Conservation (phyloP, 2,329 filamentous ascomycete species). For the Colletotrichum limetticola region DNA sequence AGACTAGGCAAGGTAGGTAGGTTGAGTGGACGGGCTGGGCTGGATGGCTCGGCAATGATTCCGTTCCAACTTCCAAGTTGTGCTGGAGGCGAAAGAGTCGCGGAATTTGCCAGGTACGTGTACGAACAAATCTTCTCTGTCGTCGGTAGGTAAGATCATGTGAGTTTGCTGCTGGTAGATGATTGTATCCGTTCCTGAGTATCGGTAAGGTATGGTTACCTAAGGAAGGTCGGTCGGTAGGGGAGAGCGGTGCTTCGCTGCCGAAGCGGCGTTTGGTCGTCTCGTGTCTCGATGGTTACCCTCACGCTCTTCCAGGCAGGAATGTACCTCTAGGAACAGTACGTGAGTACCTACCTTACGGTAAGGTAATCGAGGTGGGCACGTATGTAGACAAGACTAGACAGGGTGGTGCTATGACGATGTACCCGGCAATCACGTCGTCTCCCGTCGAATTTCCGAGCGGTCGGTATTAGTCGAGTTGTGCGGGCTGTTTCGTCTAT, state of each 20-base stretch:
- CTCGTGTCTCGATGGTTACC: neutral
- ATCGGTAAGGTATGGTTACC: no score
- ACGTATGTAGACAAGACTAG: neutral
- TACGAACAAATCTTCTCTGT: no score
- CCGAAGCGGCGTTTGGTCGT: neutral
- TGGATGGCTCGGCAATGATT: conserved; percentile 31
- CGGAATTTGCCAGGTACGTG: neutral
- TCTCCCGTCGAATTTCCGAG: conserved; percentile 7
- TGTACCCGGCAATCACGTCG: neutral
- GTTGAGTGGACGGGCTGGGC: neutral
- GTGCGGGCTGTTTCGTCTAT: conserved; percentile 19
- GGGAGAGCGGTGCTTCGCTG: neutral
- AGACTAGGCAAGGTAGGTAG: no score
- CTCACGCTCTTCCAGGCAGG: neutral
- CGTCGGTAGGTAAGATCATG: no score
- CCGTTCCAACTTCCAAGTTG: conserved; percentile 4
- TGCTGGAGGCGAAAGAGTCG: conserved; percentile 8
- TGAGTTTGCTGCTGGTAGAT: no score
- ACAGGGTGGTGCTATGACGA: conserved; percentile 13
- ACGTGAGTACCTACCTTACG: neutral
- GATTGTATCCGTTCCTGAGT: no score
- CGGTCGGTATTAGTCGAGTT: conserved; percentile 22
- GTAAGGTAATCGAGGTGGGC: neutral
- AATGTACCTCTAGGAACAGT: neutral
- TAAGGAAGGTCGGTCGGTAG: neutral